A percentile compares a stretch with the other conserved stretches of the same genome.
Conservation (phyloP, 768 basidiomycete species). For the Galerina sulciceps region DNA sequence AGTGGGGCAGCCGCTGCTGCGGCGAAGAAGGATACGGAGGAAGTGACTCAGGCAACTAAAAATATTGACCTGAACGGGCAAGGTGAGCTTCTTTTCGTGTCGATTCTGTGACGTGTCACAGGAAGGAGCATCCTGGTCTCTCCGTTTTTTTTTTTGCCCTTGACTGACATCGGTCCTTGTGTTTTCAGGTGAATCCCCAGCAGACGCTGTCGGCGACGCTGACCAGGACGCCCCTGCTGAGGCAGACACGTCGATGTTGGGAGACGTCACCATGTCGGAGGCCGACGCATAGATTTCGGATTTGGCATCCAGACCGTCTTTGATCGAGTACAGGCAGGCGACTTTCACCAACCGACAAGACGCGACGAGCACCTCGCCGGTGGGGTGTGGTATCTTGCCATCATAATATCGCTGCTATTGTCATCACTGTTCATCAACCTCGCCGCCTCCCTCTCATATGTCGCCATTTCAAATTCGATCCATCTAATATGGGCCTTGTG, state of each 20-base stretch:
- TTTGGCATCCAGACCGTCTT: neutral
- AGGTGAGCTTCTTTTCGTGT: conserved; percentile 15
- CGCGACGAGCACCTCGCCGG: neutral
- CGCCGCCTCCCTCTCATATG: too few relatives aligned
- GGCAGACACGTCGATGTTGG: conserved; percentile 30
- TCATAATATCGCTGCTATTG: too few relatives aligned
- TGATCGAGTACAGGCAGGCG: too few relatives aligned
- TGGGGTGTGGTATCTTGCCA: too few relatives aligned
- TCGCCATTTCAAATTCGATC: neutral
- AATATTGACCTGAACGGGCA: conserved; percentile 40
- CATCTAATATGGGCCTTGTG: neutral
- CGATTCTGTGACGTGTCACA: neutral
- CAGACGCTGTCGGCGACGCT: neutral
- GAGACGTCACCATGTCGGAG: conserved; percentile 47
- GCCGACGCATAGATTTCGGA: conserved; percentile 22
- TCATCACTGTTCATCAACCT: too few relatives aligned
- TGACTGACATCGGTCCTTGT: conserved; percentile 4
- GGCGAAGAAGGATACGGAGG: conserved; percentile 19
- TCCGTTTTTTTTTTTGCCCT: neutral
- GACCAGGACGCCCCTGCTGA: conserved; percentile 32
- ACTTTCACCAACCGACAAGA: neutral
- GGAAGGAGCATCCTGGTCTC: neutral
- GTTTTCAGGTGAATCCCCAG: neutral
- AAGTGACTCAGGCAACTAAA: conserved; percentile 31
- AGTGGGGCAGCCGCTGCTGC: neutral